Conservation (phyloP, 352 stramenopile genomes). For the Phytophthora sp. region DNA sequence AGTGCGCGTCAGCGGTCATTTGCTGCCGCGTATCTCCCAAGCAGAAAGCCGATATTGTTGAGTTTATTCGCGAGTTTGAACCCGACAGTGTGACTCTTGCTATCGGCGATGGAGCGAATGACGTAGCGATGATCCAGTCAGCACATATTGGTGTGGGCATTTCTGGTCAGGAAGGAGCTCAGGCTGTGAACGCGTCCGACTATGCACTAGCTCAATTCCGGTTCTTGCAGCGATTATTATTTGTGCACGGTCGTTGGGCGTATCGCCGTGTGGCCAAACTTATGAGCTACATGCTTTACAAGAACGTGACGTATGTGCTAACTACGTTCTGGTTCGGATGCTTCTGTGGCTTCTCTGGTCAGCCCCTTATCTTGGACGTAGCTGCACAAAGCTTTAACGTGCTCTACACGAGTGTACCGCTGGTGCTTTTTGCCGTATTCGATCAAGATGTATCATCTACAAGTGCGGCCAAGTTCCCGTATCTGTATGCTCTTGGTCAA, state of each 20-base stretch:
- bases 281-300: conserved; percentile 96
- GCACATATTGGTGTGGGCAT: conserved; percentile 94
- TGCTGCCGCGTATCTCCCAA: conserved; percentile 89
- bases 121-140: conserved; percentile 96
- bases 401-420: conserved; percentile 75
- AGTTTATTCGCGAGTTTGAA: conserved; percentile 76
- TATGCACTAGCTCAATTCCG: conserved; percentile 95
- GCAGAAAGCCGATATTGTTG: conserved; percentile 87
- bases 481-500: conserved; percentile 73
- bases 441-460: conserved; percentile 79
- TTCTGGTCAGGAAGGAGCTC: conserved; percentile 91
- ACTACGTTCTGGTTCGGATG: conserved; percentile 89
- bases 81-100: conserved; percentile 84
- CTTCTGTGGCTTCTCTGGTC: conserved; percentile 77
- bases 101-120: conserved; percentile 97
- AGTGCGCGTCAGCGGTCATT: conserved; percentile 80
- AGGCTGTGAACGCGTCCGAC: conserved; percentile 93
- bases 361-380: conserved; percentile 80
- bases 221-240: conserved; percentile 91
- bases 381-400: conserved; percentile 87
- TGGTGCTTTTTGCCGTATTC: conserved; percentile 80
- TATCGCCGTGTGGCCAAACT: conserved; percentile 93
- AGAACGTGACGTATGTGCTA: conserved; percentile 90
- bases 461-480: conserved; percentile 69
- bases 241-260: conserved; percentile 93